Conservation (phyloP, 768 basidiomycete genomes). For the Daedalea quercina region DNA sequence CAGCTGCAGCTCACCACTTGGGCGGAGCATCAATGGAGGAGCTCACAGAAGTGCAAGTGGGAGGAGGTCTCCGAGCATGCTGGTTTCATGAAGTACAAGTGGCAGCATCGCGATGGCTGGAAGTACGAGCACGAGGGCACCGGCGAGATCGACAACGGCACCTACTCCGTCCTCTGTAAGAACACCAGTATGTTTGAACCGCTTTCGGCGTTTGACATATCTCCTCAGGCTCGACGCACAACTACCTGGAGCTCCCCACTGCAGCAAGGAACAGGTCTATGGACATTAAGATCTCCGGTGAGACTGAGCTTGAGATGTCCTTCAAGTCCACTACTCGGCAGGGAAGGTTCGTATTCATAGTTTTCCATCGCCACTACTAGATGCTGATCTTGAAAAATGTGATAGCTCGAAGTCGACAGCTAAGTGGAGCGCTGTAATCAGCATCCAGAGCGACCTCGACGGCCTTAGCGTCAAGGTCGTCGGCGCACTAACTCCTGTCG, state of each 20-base stretch:
- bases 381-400: background rate
- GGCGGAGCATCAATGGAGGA: conserved; percentile 17
- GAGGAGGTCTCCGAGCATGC: conserved; percentile 5
- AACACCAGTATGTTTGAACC: background rate
- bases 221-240: conserved; percentile 20
- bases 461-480: conserved; percentile 19
- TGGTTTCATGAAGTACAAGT: conserved; percentile 18
- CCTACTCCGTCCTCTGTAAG: conserved; percentile 17
- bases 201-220: conserved; percentile 6
- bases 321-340: conserved; percentile 11
- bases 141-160: conserved; percentile 10
- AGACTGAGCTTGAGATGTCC: conserved; percentile 16
- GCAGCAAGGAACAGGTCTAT: conserved; percentile 16
- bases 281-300: conserved; percentile 21
- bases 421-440: conserved; percentile 18
- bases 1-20: conserved; percentile 19
- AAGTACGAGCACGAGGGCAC: conserved; percentile 18
- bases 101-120: conserved; percentile 23
- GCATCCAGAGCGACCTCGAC: conserved; percentile 12
- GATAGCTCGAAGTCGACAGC: conserved; percentile 18
- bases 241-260: conserved; percentile 22
- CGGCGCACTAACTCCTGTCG: conserved; percentile 9
- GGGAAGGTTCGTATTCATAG: conserved; percentile 10
- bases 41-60: conserved; percentile 17
- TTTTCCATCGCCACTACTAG: background rate